Evolutionary conservation across 139 green algal genomes (phyloP).

Genomic region (Eudorina sp.): DNA sequence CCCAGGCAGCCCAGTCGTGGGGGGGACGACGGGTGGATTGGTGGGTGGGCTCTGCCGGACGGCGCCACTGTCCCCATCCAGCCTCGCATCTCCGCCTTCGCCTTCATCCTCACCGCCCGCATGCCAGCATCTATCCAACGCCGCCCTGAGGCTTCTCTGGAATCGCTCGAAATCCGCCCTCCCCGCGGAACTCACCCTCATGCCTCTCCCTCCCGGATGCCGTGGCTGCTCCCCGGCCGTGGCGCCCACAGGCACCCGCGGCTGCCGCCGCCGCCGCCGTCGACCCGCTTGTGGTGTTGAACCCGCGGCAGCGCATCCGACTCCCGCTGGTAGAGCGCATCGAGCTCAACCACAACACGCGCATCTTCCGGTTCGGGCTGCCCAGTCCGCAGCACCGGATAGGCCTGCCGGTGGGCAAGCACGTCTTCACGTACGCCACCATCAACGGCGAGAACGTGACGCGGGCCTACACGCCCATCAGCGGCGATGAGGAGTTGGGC

Average conservation of each 20-base stretch:
- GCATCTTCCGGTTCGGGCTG: conserved; percentile 95
- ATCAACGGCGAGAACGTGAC: conserved; percentile 92
- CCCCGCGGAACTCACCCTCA: no score
- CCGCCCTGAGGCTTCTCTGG: no score
- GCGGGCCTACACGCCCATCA: conserved; percentile 97
- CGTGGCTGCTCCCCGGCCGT: no score
- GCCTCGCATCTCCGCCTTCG: background rate
- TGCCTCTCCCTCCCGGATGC: no score
- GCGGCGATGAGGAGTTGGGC: conserved; percentile 85
- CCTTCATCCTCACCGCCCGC: background rate
- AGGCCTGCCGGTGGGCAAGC: conserved; percentile 93
- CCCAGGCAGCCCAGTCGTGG: no score
- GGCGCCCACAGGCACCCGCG: background rate
- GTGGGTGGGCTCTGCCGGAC: no score
- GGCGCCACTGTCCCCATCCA: no score
- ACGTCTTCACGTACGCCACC: conserved; percentile 94
- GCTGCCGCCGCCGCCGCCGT: background rate
- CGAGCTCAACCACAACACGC: conserved; percentile 88
- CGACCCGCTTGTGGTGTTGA: conserved; percentile 74
- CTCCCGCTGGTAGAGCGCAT: conserved; percentile 88
- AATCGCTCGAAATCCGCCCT: no score
- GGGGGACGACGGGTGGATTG: no score
- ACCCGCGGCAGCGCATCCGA: conserved; percentile 84
- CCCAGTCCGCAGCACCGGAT: conserved; percentile 88
- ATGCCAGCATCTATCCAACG: no score